These are phyloP conservation scores for Naganishia friedmannii DNA, from an alignment of 768 basidiomycete species.

Conservation along the genomic window DNA sequence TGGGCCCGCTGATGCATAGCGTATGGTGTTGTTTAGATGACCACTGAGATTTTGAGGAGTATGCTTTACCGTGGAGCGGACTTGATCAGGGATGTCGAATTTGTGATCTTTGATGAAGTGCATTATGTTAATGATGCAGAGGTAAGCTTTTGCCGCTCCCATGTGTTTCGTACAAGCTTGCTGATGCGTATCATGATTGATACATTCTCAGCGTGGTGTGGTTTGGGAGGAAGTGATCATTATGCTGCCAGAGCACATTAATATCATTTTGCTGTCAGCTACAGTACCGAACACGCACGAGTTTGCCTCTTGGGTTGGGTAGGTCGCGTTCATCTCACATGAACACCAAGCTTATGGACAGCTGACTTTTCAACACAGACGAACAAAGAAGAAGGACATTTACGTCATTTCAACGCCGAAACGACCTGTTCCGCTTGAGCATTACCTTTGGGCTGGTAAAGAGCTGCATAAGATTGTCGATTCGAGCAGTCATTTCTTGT, in stretches of 20 bases:
- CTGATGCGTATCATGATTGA: neutral
- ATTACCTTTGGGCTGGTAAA: constrained; percentile 90
- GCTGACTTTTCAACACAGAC: constrained; percentile 58
- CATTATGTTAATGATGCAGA: constrained; percentile 99
- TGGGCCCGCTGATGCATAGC: neutral
- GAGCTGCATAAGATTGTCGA: constrained; percentile 92
- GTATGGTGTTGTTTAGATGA: constrained; percentile 43
- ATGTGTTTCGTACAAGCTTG: neutral
- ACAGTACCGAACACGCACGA: constrained; percentile 98
- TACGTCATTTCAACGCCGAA: constrained; percentile 97
- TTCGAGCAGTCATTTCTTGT: constrained; percentile 68
- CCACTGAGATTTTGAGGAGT: constrained; percentile 82
- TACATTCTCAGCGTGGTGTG: constrained; percentile 72
- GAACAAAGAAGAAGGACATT: constrained; percentile 98
- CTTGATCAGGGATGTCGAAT: constrained; percentile 96
- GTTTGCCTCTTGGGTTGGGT: constrained; percentile 99
- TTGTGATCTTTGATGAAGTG: constrained; percentile 98
- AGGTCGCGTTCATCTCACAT: constrained; percentile 42
- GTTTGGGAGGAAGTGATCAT: constrained; percentile 94
- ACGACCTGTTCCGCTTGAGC: constrained; percentile 93
- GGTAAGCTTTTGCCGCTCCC: constrained; percentile 58
- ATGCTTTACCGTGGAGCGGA: constrained; percentile 99
- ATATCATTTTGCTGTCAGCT: constrained; percentile 92
- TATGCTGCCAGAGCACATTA: constrained; percentile 98
- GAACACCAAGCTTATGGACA: neutral